Evolutionary conservation across 2,329 filamentous ascomycete genomes (phyloP), one percentile per base, ranked within the genome.

Genomic region (Cladorrhinum sp.): DNA sequence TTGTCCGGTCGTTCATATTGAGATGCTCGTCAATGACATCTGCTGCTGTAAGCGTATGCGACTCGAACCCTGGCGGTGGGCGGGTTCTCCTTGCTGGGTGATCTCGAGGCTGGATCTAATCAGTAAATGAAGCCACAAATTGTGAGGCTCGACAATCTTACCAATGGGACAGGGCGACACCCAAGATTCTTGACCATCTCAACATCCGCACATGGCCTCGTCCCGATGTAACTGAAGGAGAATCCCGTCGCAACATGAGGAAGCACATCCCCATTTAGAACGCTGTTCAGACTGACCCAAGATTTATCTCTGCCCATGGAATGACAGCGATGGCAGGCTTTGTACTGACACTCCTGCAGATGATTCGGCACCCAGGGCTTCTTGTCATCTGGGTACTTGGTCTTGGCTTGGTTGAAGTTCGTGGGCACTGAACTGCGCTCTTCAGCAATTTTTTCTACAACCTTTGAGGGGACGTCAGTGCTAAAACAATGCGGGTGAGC

Each of bases 231-330:
- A 55, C 82, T 76, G 62, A 86, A 86, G 14, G 83, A 80, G 64
- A 78, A 86, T 1, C 81, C 83, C 1, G 75, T 73, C 6, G 79
- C 80, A 3, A 78, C 80, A 3, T 77, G 79, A 4, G 81, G 75
- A 0, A 78, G 77, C 2, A 85, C 72, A 53, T 84, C 80, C 6
- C 76, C 82, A 21, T 79, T 70, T n/a, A 74, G 69, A 21, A 86
- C 73, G 3, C 76, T 79, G 62, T 82, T 70, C 18, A 86, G 72
- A 64, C 80, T 82, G 21, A 86, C 70, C 61, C 73, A 82, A 1
- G 77, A 69, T 26, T 83, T 78, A 14, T 79, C 74, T 21, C 72
- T 69, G 24, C 73, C 76, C 0, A 70, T 71, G 3, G 76, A 77
- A 2, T 81, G 79, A 64, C 84, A 86, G 6, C 60, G 62, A 2